Evolutionary conservation across 169 alveolate species (phyloP).

Genomic region (Plasmodium yoelii): DNA sequence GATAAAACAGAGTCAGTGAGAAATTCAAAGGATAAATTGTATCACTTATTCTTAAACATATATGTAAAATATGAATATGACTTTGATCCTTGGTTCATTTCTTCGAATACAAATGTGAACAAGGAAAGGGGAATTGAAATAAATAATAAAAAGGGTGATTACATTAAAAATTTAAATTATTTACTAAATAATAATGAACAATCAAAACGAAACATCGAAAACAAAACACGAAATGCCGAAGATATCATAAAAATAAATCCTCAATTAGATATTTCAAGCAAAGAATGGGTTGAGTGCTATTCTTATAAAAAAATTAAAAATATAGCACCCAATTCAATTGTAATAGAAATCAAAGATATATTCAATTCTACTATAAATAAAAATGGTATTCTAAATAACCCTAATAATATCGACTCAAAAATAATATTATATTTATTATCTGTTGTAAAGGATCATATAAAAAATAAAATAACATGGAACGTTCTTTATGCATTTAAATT

Average conservation of each 20-base stretch:
- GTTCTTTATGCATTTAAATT: conserved; percentile 71
- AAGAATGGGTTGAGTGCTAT: conserved; percentile 15
- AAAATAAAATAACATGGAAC: conserved; percentile 76
- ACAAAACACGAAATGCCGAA: not conserved
- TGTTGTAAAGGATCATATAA: conserved; percentile 50
- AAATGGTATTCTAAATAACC: conserved; percentile 8
- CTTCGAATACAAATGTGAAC: not conserved
- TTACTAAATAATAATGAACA: not conserved
- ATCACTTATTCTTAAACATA: conserved; percentile 66
- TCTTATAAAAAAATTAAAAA: conserved; percentile 23
- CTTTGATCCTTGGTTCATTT: conserved; percentile 41
- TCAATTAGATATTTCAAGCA: not conserved
- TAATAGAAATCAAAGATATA: conserved; percentile 50
- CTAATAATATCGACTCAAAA: conserved; percentile 56
- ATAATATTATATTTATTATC: conserved; percentile 75
- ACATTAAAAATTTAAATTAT: not conserved
- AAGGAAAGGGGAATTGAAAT: not conserved
- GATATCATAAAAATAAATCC: not conserved
- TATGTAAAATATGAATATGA: conserved; percentile 73
- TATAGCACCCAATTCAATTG: conserved; percentile 8
- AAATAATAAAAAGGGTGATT: not conserved
- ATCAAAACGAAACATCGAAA: not conserved
- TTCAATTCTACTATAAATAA: conserved; percentile 18
- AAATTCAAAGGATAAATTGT: conserved; percentile 12
- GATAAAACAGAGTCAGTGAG: no score